Evolutionary conservation across 352 stramenopile genomes (phyloP).

Genomic region (Pythium sukuiense): DNA sequence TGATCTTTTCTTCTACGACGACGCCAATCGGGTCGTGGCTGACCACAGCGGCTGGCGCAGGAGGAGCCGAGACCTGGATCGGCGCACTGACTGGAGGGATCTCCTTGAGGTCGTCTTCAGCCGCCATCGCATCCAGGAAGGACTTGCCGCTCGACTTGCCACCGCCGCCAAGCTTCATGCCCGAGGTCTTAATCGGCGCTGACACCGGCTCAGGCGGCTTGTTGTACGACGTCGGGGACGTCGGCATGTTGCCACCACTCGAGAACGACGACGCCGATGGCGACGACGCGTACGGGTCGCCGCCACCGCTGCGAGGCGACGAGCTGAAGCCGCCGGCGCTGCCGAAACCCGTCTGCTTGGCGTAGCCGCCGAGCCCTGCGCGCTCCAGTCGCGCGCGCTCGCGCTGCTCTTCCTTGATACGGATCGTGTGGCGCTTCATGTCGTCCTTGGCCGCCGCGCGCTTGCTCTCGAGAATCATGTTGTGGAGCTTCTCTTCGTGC

Average conservation of each 20-base stretch:
- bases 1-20: conserved; percentile 88
- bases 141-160: conserved; percentile 65
- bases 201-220: conserved; percentile 42
- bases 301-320: conserved; percentile 53
- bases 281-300: conserved; percentile 35
- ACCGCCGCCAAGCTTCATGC: conserved; percentile 39
- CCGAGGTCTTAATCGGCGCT: conserved; percentile 49
- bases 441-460: conserved; percentile 87
- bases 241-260: conserved; percentile 36
- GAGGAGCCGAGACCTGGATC: conserved; percentile 60
- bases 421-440: conserved; percentile 86
- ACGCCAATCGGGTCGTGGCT: conserved; percentile 81
- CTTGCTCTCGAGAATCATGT: conserved; percentile 98
- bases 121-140: conserved; percentile 86
- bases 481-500: conserved; percentile 98
- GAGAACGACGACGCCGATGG: conserved; percentile 30
- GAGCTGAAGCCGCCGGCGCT: conserved; percentile 65
- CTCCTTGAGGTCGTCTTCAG: conserved; percentile 84
- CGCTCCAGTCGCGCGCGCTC: conserved; percentile 79
- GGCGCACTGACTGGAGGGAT: conserved; percentile 78
- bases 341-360: conserved; percentile 69
- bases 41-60: conserved; percentile 59
- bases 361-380: conserved; percentile 58
- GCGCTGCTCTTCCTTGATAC: conserved; percentile 88
- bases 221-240: conserved; percentile 72